phyloP scores from a whole-genome alignment of 768 basidiomycete species.

The Daedalea quercina region DNA sequence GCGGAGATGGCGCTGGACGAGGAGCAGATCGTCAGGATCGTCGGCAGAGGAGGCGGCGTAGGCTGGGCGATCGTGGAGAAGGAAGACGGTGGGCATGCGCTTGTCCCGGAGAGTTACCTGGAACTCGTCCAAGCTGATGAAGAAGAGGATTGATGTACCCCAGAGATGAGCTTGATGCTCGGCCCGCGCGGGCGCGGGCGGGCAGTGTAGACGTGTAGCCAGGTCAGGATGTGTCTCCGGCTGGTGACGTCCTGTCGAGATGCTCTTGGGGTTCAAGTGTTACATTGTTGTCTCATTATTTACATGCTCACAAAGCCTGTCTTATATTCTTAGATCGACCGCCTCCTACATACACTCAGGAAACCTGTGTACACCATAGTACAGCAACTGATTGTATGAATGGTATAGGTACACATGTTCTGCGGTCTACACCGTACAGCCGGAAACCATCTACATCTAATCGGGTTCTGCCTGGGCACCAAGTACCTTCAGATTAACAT shows the following conservation, averaged over 20 bases:
- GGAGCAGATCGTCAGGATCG: slow-evolving; percentile 67
- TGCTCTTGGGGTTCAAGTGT: not conserved
- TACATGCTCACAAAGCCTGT: not conserved
- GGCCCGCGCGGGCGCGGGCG: not conserved
- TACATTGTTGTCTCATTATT: not conserved
- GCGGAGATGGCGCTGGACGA: slow-evolving; percentile 80
- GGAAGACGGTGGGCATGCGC: slow-evolving; percentile 46
- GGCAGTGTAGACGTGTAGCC: not conserved
- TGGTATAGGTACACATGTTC: not conserved
- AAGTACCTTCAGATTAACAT: too few species aligned
- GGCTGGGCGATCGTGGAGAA: slow-evolving; percentile 74
- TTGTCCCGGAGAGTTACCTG: slow-evolving; percentile 77
- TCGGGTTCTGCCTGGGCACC: too few species aligned
- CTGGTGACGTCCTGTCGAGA: not conserved
- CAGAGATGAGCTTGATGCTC: not conserved
- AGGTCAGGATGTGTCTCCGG: not conserved
- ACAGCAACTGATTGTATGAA: not conserved
- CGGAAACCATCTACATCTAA: too few species aligned
- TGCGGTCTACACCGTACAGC: not conserved
- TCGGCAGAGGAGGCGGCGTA: slow-evolving; percentile 71
- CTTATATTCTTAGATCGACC: not conserved
- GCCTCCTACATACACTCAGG: not conserved
- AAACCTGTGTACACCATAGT: not conserved
- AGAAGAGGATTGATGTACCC: slow-evolving; percentile 7
- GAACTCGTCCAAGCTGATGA: slow-evolving; percentile 41